phyloP scores from a whole-genome alignment of 208 protist species.

The Leishmania guyanensis region DNA sequence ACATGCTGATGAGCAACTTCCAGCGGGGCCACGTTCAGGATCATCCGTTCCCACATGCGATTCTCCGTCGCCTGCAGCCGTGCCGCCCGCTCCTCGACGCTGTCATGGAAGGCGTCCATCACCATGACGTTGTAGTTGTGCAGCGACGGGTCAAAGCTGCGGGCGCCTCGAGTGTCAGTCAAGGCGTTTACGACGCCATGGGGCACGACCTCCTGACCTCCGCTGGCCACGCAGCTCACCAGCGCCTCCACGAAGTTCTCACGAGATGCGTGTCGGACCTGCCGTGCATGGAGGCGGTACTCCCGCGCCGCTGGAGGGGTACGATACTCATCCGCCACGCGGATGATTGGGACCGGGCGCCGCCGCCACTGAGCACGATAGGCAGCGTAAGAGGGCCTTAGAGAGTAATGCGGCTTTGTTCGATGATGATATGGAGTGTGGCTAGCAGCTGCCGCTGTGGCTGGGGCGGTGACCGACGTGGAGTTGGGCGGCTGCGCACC shows the following conservation, averaged over 20 bases:
- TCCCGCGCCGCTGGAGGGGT: conserved; percentile 11
- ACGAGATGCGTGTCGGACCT: not conserved
- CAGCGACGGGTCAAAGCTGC: not conserved
- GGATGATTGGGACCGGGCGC: conserved; percentile 11
- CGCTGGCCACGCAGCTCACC: not conserved
- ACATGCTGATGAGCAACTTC: conserved; percentile 4
- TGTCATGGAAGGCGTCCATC: conserved; percentile 27
- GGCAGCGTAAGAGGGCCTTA: conserved; percentile 24
- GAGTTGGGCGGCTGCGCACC: not conserved
- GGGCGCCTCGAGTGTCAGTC: not conserved
- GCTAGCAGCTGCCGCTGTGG: not conserved
- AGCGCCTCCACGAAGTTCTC: conserved; percentile 21
- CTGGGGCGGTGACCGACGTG: not conserved
- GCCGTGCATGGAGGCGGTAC: not conserved
- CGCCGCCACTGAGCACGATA: not conserved
- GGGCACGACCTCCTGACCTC: conserved; percentile 9
- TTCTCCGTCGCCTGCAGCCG: conserved; percentile 27
- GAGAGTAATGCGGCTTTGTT: conserved; percentile 28
- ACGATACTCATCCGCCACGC: not conserved
- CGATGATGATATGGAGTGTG: conserved; percentile 13
- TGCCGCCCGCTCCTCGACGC: conserved; percentile 19
- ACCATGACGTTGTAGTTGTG: conserved; percentile 39
- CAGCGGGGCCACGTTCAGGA: conserved; percentile 34
- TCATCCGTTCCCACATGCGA: conserved; percentile 35
- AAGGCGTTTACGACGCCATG: conserved; percentile 15